A percentile compares a stretch with the other conserved stretches of the same genome.
Evolutionary conservation across 1,139 yeast species (phyloP).

Genomic region (Hanseniaspora uvarum): DNA sequence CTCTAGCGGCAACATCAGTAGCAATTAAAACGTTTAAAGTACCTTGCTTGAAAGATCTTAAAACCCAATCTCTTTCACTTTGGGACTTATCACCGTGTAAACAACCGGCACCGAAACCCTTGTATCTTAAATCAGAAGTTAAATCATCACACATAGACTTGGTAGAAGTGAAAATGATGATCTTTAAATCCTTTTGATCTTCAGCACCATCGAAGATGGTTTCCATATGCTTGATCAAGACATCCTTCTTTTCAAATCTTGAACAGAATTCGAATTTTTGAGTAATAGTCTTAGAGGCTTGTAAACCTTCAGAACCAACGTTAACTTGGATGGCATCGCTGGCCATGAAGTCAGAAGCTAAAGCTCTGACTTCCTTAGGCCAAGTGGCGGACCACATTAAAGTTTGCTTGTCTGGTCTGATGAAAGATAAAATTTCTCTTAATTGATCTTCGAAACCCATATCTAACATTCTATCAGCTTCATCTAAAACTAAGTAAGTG

Average conservation of each 20-base stretch:
- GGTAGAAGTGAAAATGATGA: slow-evolving; percentile 82
- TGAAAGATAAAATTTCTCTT: slow-evolving; percentile 87
- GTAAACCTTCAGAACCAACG: slow-evolving; percentile 85
- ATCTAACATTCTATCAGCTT: slow-evolving; percentile 92
- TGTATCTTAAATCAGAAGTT: slow-evolving; percentile 81
- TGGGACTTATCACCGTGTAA: slow-evolving; percentile 98
- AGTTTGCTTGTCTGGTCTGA: slow-evolving; percentile 95
- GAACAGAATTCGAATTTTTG: slow-evolving; percentile 86
- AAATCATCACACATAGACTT: slow-evolving; percentile 96
- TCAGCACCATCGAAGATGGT: slow-evolving; percentile 67
- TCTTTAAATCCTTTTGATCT: slow-evolving; percentile 42
- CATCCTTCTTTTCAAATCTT: slow-evolving; percentile 90
- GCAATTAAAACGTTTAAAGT: slow-evolving; percentile 97
- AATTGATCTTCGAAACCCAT: slow-evolving; percentile 98
- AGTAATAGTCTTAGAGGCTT: slow-evolving; percentile 93
- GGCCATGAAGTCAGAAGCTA: slow-evolving; percentile 80
- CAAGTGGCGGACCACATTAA: slow-evolving; percentile 99
- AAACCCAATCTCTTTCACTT: slow-evolving; percentile 97
- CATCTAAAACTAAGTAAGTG: slow-evolving; percentile 91
- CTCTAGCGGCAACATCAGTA: slow-evolving; percentile 99
- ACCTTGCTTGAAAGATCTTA: slow-evolving; percentile 82
- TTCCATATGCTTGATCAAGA: slow-evolving; percentile 74
- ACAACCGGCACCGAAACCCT: slow-evolving; percentile 98
- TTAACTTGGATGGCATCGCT: slow-evolving; percentile 88
- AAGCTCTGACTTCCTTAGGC: slow-evolving; percentile 94